These are phyloP conservation scores for Volutella citrinella DNA, from an alignment of 2,329 filamentous ascomycete genomes.

Conservation along the genomic window DNA sequence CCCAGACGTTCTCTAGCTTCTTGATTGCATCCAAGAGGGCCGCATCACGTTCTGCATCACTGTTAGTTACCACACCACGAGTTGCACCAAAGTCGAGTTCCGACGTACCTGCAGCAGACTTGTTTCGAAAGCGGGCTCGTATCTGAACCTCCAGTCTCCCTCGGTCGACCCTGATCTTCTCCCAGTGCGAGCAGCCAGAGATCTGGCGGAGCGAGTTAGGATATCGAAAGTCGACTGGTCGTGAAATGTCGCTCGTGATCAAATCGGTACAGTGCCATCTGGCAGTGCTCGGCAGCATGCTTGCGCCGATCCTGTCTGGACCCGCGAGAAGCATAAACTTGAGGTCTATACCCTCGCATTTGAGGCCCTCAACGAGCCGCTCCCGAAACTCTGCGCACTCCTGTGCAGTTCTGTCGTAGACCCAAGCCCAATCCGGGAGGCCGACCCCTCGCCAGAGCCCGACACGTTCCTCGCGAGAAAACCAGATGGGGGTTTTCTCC, in stretches of 20 bases:
- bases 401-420: conserved; percentile 16
- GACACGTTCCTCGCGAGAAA: conserved; percentile 20
- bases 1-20: conserved; percentile 7
- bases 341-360: conserved; percentile 12
- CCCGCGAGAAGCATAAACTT: conserved; percentile 23
- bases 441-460: conserved; percentile 22
- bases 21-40: conserved; percentile 1
- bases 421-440: conserved; percentile 23
- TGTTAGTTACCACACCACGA: not conserved
- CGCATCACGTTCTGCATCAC: conserved; percentile 1
- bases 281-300: conserved; percentile 8
- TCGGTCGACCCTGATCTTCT: conserved; percentile 5
- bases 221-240: conserved; percentile 23
- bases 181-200: conserved; percentile 16
- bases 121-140: conserved; percentile 3
- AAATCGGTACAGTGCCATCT: conserved; percentile 22
- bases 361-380: conserved; percentile 6
- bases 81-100: not conserved
- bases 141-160: conserved; percentile 10
- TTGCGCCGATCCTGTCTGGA: conserved; percentile 19
- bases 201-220: conserved; percentile 21
- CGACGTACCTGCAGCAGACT: conserved; percentile 5
- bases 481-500: conserved; percentile 8
- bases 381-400: conserved; percentile 15
- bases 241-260: conserved; percentile 23